Percentiles rank a stretch among this genome's conserved stretches.
These are phyloP conservation scores for Rhodotorula paludigena DNA, from an alignment of 768 basidiomycete genomes.

Conservation along the genomic window DNA sequence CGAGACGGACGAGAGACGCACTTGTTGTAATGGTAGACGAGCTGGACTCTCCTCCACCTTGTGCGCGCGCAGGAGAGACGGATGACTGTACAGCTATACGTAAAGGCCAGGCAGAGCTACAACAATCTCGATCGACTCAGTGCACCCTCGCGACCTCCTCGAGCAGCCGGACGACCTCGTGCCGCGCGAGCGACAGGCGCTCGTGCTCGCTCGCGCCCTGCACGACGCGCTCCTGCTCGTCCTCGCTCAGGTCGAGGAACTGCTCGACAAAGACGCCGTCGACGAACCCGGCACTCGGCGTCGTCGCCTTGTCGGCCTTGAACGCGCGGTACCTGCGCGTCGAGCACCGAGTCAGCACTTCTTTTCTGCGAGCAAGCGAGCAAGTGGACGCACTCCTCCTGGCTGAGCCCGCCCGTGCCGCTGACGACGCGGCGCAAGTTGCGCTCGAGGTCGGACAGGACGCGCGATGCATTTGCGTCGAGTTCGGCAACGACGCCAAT, in stretches of 20 bases:
- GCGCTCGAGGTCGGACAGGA: conserved; percentile 67
- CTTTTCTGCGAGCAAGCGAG: background rate
- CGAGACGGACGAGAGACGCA: too few relatives aligned
- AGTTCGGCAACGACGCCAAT: conserved; percentile 70
- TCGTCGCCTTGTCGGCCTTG: conserved; percentile 53
- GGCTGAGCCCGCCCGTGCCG: conserved; percentile 58
- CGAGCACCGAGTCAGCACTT: background rate
- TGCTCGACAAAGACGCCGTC: conserved; percentile 81
- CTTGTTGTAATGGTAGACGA: too few relatives aligned
- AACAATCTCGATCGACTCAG: conserved; percentile 41
- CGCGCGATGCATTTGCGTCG: conserved; percentile 53
- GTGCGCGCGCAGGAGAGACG: too few relatives aligned
- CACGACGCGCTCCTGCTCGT: conserved; percentile 56
- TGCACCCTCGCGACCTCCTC: conserved; percentile 53
- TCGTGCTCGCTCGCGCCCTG: conserved; percentile 61
- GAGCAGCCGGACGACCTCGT: conserved; percentile 50
- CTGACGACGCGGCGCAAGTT: conserved; percentile 61
- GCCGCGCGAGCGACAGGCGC: conserved; percentile 52
- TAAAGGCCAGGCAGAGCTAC: too few relatives aligned
- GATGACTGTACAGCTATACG: background rate
- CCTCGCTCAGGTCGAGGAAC: conserved; percentile 53
- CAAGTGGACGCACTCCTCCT: conserved; percentile 55
- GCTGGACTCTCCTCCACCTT: too few relatives aligned
- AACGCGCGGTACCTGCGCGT: conserved; percentile 62
- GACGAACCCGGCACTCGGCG: conserved; percentile 66